Base-by-base conservation (phyloP, 73 alveolate genomes). In the Paramecium primaurelia region DNA sequence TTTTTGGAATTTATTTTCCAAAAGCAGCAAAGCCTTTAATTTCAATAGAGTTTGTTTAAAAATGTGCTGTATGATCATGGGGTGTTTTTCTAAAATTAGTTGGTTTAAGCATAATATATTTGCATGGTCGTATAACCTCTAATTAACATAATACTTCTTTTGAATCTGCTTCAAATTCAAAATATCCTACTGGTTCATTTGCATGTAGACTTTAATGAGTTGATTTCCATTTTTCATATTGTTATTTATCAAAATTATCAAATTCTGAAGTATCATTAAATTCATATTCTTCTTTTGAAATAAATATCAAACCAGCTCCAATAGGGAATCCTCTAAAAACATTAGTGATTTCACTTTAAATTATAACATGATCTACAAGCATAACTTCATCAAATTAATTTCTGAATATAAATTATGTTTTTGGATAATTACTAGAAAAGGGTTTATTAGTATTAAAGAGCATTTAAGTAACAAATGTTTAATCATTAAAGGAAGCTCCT, bases 301-400 rank as follows among this genome's bases (percentile, higher is more conserved):
- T n/a, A 85, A 95, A 95, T 3, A 95, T 95, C 4, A 95, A 40
- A 16, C 97, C 97, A 1, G 95, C 22, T 20, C 97, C 97, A n/a
- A 93, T 58, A 1, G 97, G 97, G 85, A 64, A 93, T 14, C 95
- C 97, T 36, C 97, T 95, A 7, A 90, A 77, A 49, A 86, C 73
- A 20, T 95, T 93, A 5, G 91, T 93, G n/a, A 42, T 11, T 12
- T 93, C 93, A 16, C 94, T 77, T 69, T 92, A 89, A 16, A 95
- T 64, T 0, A 92, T 75, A 28, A 88, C 88, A 38, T 90, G 92
- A 20, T 93, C 95, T 6, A 86, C 59, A 22, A 32, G 59, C 93
- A 95, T 86, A 25, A 16, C 32, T 60, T 95, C 93, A 10, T 83
- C 93, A 59, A 59, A 92, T 58, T 88, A 77, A 28, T 90, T 94